Base-by-base conservation (phyloP, 371 early-diverging fungal species). In the Fennellomyces sp. region DNA sequence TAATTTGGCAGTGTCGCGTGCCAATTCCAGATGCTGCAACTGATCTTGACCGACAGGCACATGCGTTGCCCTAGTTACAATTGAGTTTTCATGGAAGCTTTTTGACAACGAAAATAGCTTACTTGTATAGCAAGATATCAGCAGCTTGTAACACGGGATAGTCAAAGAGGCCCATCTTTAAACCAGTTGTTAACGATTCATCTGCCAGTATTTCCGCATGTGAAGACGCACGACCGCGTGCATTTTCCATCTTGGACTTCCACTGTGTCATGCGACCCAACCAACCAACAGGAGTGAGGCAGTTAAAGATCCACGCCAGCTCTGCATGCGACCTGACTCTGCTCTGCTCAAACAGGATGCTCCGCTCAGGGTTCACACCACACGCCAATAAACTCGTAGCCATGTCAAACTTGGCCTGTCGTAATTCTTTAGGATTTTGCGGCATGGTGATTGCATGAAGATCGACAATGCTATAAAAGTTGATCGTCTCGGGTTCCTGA, bases 11-110 rank as follows among this genome's bases (percentile, higher is more conserved):
- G 94, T 84, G 62, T 91, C 90, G 17, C 90, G 78, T 1, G 95
- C 82, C 48, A 97, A 70, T 66, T 97, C 94, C 27, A 97, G 65
- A 65, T 97, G 97, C 70, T 97, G 97, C 19, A 88, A 61, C 65
- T 97, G 97, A 69, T 97, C 97, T 41, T 93, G 94, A 26, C 97
- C 97, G 1, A 97, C 93, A 10, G 97, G 97, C 0, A 97, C 91
- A 63, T 94, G 88, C 3, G 91, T 91, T 0, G 95, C 91, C 29
- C 90, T 90, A 53, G 11, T 29, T n/a, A 49, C 26, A 27, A 10
- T 25, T 27, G 26, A 49, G 17, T 45, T 25, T n/a, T n/a, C n/a
- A n/a, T n/a, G n/a, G n/a, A n/a, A n/a, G 25, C 51, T 12, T 29
- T 8, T 10, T 10, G 2, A 2, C 17, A 4, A 13, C 10, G 12